Conservation (phyloP, 2,329 filamentous ascomycete genomes). For the Juglanconis sp. region DNA sequence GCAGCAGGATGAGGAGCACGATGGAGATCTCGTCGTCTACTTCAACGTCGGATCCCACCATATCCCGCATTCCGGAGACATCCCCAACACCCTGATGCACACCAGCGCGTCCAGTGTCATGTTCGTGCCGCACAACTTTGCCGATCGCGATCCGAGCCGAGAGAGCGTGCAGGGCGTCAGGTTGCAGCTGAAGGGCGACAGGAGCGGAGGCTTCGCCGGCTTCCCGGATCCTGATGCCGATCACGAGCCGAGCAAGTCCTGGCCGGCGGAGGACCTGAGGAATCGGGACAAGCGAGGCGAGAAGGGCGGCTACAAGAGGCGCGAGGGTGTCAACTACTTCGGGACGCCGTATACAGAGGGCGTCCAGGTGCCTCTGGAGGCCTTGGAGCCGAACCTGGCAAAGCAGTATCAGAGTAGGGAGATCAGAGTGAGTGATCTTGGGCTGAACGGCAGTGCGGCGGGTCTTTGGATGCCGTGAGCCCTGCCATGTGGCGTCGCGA, state of each 20-base stretch:
- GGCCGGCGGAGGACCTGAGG: slow-evolving; percentile 8
- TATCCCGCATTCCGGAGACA: slow-evolving; percentile 38
- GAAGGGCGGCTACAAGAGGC: slow-evolving; percentile 7
- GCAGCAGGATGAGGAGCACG: slow-evolving; percentile 26
- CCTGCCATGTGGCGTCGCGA: neutral
- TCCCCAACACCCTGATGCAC: slow-evolving; percentile 43
- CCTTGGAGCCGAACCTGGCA: slow-evolving; percentile 14
- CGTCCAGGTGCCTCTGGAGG: slow-evolving; percentile 10
- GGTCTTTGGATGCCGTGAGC: slow-evolving; percentile 14
- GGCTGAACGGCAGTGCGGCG: slow-evolving; percentile 20
- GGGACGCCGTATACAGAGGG: slow-evolving; percentile 20
- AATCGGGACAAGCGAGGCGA: neutral
- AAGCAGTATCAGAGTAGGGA: slow-evolving; percentile 14
- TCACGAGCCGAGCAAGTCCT: neutral
- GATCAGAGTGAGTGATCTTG: slow-evolving; percentile 19
- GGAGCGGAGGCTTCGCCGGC: slow-evolving; percentile 18
- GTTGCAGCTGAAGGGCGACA: slow-evolving; percentile 18
- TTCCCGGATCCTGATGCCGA: slow-evolving; percentile 5
- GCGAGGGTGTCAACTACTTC: slow-evolving; percentile 19
- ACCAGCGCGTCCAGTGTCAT: slow-evolving; percentile 35
- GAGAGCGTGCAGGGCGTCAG: slow-evolving; percentile 25
- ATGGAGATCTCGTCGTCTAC: slow-evolving; percentile 32
- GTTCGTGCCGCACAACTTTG: slow-evolving; percentile 37
- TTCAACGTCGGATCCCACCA: slow-evolving; percentile 45
- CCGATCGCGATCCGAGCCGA: slow-evolving; percentile 33